Evolutionary conservation across 192 early-diverging fungal species (phyloP), one percentile per base, ranked within the genome.

Genomic region (Entomortierella parvispora): DNA sequence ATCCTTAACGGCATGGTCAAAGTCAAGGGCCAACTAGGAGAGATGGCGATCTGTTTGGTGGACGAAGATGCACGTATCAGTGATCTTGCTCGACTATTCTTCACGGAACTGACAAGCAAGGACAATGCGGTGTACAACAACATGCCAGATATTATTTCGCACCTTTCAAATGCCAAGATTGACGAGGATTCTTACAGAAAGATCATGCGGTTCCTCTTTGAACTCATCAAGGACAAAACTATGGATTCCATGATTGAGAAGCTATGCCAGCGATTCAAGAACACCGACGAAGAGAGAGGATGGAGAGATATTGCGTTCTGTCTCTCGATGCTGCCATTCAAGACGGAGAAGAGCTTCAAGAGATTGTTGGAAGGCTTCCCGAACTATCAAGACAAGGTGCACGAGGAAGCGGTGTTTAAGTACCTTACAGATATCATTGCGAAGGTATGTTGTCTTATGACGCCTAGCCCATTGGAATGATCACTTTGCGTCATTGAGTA

Each of bases 111-210:
- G 65, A 85, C 94, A 0, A 90, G 90, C 28, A 99, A 99, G 78
- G 98, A 99, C 79, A 98, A 98, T 71, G 95, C 97, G 11, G 90
- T 99, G 22, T 99, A 99, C 86, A 99, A 99, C 82, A 99, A 99
- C 79, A 83, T 99, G 71, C 95, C 96, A 1, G 98, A 99, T 81
- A 99, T 99, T 43, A 97, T 99, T 71, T 93, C 91, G 68, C 97
- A 95, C 64, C 82, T 99, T 62, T 94, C 93, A 17, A 87, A 85
- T 48, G 68, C 85, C 78, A 71, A 61, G 87, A 88, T 99, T 25
- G 82, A 89, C 48, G 97, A 99, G 78, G 90, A 91, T 32, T 83
- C 84, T 37, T 99, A 97, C 83, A 85, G 81, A 23, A 89, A 86
- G 48, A 96, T 99, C 51, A 97, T 99, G 94, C 91, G 93, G 71